Percentiles rank a stretch among this genome's conserved stretches.
These are phyloP conservation scores for Verticillium nubilum DNA, from an alignment of 2,329 filamentous ascomycete species.

Conservation along the genomic window DNA sequence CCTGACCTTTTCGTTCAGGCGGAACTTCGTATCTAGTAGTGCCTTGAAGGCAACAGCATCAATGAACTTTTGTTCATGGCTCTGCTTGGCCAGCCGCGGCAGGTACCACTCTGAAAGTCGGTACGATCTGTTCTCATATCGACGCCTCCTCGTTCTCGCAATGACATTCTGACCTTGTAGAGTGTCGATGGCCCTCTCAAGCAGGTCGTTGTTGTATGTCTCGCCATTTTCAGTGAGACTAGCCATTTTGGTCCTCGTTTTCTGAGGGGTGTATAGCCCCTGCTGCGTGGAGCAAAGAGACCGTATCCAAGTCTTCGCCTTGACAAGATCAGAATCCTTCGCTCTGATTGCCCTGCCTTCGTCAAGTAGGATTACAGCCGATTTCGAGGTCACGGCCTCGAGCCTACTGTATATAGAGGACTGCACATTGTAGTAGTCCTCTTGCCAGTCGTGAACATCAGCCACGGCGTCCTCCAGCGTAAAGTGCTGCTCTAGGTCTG, in stretches of 20 bases:
- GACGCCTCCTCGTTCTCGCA: conserved; percentile 53
- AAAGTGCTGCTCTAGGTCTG: conserved; percentile 37
- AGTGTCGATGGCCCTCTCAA: conserved; percentile 41
- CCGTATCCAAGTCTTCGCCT: conserved; percentile 55
- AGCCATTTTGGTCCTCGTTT: conserved; percentile 34
- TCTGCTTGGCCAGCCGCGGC: conserved; percentile 49
- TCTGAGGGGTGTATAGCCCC: conserved; percentile 39
- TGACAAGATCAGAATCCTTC: conserved; percentile 23
- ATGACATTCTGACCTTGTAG: conserved; percentile 49
- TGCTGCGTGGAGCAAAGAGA: conserved; percentile 51
- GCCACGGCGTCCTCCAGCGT: conserved; percentile 29
- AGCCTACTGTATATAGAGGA: conserved; percentile 53
- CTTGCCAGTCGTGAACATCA: conserved; percentile 41
- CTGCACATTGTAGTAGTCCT: conserved; percentile 48
- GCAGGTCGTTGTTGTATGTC: conserved; percentile 33
- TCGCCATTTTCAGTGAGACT: conserved; percentile 37
- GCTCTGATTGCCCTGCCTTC: background rate
- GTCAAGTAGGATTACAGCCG: conserved; percentile 32
- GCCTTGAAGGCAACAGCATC: conserved; percentile 57
- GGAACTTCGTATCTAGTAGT: conserved; percentile 51
- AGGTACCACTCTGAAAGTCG: conserved; percentile 56
- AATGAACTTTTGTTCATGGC: conserved; percentile 47
- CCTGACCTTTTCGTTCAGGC: conserved; percentile 30
- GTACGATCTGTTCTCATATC: conserved; percentile 55
- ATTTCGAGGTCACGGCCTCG: conserved; percentile 44